These are phyloP conservation scores for Euphorbia corollata DNA, from an alignment of 441 rosid genomes.

Conservation along the genomic window DNA sequence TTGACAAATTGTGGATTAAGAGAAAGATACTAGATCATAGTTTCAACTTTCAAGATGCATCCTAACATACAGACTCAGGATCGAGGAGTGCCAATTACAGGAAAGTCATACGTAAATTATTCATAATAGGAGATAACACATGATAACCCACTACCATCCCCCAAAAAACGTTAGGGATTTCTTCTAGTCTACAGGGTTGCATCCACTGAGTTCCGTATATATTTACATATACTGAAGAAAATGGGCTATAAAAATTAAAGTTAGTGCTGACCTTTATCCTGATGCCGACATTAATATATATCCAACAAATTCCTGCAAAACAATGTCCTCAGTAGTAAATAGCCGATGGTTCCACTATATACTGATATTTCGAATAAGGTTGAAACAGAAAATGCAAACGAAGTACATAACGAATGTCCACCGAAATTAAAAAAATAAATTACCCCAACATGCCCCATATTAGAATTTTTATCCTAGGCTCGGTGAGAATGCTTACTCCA, in stretches of 20 bases:
- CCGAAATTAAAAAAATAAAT: neutral
- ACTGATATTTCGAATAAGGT: neutral
- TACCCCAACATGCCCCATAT: neutral
- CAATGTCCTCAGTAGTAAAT: neutral
- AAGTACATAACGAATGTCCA: neutral
- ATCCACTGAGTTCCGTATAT: neutral
- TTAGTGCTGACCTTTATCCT: constrained; percentile 7
- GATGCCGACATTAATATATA: neutral
- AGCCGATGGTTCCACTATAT: neutral
- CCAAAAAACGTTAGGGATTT: neutral
- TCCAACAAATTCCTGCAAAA: constrained; percentile 1
- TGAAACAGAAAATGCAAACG: neutral
- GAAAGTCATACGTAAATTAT: neutral
- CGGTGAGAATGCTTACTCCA: neutral
- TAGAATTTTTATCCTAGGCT: neutral
- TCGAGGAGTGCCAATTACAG: neutral
- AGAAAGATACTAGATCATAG: neutral
- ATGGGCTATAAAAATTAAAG: constrained; percentile 2
- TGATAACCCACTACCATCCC: neutral
- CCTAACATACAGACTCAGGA: neutral
- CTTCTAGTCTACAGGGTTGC: neutral
- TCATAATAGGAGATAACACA: neutral
- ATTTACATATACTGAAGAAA: constrained; percentile 3
- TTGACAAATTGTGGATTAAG: neutral
- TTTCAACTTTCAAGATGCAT: neutral